Evolutionary conservation across 164 flowering plant species (phyloP).

Genomic region (Aristolochia fimbriata): DNA sequence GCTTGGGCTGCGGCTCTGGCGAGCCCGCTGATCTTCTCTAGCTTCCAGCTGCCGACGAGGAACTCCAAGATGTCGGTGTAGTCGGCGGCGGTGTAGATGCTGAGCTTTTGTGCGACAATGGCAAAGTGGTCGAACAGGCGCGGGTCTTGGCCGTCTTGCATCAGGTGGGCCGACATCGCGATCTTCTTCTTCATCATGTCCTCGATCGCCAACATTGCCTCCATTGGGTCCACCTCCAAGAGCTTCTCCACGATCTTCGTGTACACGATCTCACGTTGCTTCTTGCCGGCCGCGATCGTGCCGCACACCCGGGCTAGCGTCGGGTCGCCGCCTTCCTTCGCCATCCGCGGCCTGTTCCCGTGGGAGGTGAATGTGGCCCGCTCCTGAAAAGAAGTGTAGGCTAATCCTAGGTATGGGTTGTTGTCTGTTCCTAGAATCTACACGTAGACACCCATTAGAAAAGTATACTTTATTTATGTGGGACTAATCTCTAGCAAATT

Average conservation of each 20-base stretch:
- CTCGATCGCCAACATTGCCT: conserved; percentile 34
- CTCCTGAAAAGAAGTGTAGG: conserved; percentile 41
- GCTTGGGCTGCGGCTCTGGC: conserved; percentile 34
- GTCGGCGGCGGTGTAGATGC: conserved; percentile 56
- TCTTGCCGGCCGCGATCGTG: conserved; percentile 33
- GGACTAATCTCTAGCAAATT: too few relatives aligned
- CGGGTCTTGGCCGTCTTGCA: conserved; percentile 43
- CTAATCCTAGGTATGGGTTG: conserved; percentile 29
- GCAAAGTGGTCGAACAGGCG: conserved; percentile 46
- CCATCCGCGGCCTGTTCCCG: conserved; percentile 22
- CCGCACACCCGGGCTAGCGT: conserved; percentile 35
- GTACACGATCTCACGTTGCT: conserved; percentile 34
- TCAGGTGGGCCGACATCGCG: conserved; percentile 51
- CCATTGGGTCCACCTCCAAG: conserved; percentile 31
- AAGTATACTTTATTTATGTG: too few relatives aligned
- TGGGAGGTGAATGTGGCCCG: conserved; percentile 35
- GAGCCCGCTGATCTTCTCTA: conserved; percentile 35
- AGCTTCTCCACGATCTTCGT: conserved; percentile 20
- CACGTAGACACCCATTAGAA: too few relatives aligned
- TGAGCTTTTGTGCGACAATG: conserved; percentile 41
- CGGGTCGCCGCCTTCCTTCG: conserved; percentile 29
- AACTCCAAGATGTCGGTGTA: conserved; percentile 49
- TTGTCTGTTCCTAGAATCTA: conserved; percentile 28
- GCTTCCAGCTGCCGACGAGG: conserved; percentile 38
- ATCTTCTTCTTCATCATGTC: conserved; percentile 57